Evolutionary conservation across 306 rosid genomes (phyloP), one percentile per base, ranked within the genome.

Genomic region (Cyamopsis tetragonoloba): DNA sequence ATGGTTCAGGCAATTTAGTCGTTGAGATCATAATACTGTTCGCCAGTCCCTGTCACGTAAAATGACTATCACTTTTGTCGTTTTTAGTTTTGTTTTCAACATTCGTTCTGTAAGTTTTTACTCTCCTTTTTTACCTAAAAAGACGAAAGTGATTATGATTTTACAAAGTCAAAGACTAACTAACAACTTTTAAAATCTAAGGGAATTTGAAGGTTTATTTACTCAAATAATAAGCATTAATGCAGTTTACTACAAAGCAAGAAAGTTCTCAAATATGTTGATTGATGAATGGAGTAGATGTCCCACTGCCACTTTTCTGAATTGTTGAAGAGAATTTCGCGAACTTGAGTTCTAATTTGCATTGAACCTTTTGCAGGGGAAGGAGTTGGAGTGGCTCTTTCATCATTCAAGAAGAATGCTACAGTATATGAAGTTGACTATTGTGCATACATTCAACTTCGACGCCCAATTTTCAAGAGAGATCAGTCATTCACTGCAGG

Each of bases 311-410:
- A n/a, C n/a, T 44, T 7, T 70, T 42, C 7, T 18, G 64, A 13
- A 26, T 35, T 20, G 44, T 41, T 18, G 4, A 18, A 24, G 34
- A 58, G 7, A 7, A 41, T 65, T 35, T 20, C 15, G 15, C n/a
- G 2, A 34, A 43, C n/a, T 9, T 50, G 61, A 76, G 18, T 27
- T 68, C 34, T 69, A 51, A 38, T 49, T n/a, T 61, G 39, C n/a
- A 20, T 23, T 61, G 6, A 4, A 53, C 46, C 54, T 66, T 70
- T 28, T 62, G 70, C 68, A 90, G 97, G 90, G 32, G 99, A 93
- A 83, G 99, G 88, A 51, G 92, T 93, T 43, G 96, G 86, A 20
- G 83, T 86, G 57, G 85, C 97, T 1, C 55, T 86, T 23, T 61
- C 92, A 46, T 26, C 77, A 1, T 86, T 80, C 83, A 64, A 53